Percentiles rank a stretch among this genome's conserved stretches.
Conservation (phyloP, 495 filamentous ascomycete genomes). For the Cetradonia linearis region DNA sequence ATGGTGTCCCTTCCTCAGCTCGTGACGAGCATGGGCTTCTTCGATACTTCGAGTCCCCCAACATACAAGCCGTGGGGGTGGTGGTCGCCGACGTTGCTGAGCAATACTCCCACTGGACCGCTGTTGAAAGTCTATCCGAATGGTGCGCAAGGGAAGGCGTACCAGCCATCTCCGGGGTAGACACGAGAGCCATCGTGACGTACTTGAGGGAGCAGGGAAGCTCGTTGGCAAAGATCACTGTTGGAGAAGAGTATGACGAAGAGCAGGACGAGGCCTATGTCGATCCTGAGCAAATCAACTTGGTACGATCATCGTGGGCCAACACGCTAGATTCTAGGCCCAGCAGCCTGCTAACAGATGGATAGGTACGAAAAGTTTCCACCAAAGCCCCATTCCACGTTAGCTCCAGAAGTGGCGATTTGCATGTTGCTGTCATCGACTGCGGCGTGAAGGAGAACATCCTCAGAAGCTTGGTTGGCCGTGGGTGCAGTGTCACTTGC, state of each 20-base stretch:
- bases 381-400: conserved; percentile 98
- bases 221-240: conserved; percentile 86
- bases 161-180: conserved; percentile 91
- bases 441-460: conserved; percentile 99
- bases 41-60: conserved; percentile 35
- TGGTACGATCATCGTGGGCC: conserved; percentile 28
- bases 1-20: conserved; percentile 74
- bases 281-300: conserved; percentile 91
- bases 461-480: conserved; percentile 78
- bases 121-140: conserved; percentile 80
- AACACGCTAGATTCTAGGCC: not conserved
- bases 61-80: conserved; percentile 91
- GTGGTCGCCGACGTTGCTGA: conserved; percentile 91
- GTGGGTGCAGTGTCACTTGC: conserved; percentile 68
- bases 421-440: conserved; percentile 90
- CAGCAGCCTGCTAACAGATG: not conserved
- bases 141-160: conserved; percentile 97
- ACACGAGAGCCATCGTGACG: conserved; percentile 93
- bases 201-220: conserved; percentile 91
- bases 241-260: conserved; percentile 89
- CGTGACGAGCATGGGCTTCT: conserved; percentile 33
- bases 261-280: conserved; percentile 85
- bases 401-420: conserved; percentile 61
- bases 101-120: conserved; percentile 97
- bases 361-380: conserved; percentile 71